These are phyloP conservation scores for Magnolia sinica DNA, from an alignment of 164 flowering plant species.

Conservation along the genomic window DNA sequence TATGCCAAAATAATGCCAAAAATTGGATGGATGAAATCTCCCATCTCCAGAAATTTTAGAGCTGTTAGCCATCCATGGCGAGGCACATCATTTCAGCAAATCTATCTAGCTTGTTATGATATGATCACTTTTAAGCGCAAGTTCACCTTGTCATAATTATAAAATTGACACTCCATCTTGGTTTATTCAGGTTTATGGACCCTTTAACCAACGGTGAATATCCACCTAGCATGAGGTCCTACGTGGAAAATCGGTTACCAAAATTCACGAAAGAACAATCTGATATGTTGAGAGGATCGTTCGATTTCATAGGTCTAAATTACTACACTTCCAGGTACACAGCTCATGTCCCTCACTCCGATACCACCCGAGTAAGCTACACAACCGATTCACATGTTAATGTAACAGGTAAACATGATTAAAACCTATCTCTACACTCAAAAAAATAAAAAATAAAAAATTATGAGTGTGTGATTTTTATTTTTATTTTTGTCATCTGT, in stretches of 20 bases:
- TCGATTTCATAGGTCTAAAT: slow-evolving; percentile 11
- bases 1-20: too few species aligned
- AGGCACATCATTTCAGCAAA: too few species aligned
- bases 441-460: not conserved
- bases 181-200: slow-evolving; percentile 5
- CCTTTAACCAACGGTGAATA: slow-evolving; percentile 10
- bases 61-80: too few species aligned
- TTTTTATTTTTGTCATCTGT: not conserved
- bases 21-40: too few species aligned
- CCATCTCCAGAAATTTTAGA: too few species aligned
- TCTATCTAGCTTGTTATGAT: not conserved
- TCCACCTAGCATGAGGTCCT: slow-evolving; percentile 4
- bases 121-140: not conserved
- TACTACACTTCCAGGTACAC: not conserved
- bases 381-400: not conserved
- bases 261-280: slow-evolving; percentile 8
- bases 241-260: not conserved
- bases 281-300: slow-evolving; percentile 7
- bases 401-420: not conserved
- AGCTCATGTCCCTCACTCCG: not conserved
- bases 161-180: not conserved
- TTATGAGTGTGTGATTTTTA: not conserved
- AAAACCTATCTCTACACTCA: too few species aligned
- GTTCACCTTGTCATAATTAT: not conserved
- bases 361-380: not conserved